Evolutionary conservation across 768 basidiomycete species (phyloP), one percentile per base, ranked within the genome.

Genomic region (Dictyophora rubrovolvata): DNA sequence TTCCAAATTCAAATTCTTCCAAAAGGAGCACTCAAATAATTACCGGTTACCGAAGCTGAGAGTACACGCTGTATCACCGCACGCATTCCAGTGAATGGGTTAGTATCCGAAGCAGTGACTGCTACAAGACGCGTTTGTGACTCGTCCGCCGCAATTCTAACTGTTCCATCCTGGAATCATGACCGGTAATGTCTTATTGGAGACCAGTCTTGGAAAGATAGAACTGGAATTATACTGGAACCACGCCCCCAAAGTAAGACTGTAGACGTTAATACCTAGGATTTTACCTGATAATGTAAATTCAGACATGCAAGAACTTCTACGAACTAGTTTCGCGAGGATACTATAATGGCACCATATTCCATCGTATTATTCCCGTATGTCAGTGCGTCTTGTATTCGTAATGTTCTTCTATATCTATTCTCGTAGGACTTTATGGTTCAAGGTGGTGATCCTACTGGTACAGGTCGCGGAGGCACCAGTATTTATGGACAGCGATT

Each of bases 361-460:
- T 96, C 68, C 95, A 97, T 74, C 85, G 95, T 36, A 87, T 98
- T 64, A 87, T 98, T 52, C 76, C 87, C 46, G 93, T 93, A 63
- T 52, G 83, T 71, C 33, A 16, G 47, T 28, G 7, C 28, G 20
- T 16, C 12, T 34, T 14, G 14, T 52, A 14, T 17, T 48, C 48
- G 14, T 34, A 21, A 1, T 48, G n/a, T 22, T n/a, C 55, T 23
- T 18, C 10, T 37, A 28, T 12, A 20, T 60, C 6, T 12, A 36
- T 55, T 35, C 52, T 35, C 48, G 20, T 66, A 94, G 87, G 93
- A 94, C 69, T 97, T 97, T 68, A 97, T 97, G 95, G 85, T 96
- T 16, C 95, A 99, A 74, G 85, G 82, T 28, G 95, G 94, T 47
- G 93, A 95, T 69, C 95, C 94, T 11, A 95, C 93, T 16, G 95